These are phyloP conservation scores for Heritiera littoralis DNA, from an alignment of 345 rosid species.

Conservation along the genomic window DNA sequence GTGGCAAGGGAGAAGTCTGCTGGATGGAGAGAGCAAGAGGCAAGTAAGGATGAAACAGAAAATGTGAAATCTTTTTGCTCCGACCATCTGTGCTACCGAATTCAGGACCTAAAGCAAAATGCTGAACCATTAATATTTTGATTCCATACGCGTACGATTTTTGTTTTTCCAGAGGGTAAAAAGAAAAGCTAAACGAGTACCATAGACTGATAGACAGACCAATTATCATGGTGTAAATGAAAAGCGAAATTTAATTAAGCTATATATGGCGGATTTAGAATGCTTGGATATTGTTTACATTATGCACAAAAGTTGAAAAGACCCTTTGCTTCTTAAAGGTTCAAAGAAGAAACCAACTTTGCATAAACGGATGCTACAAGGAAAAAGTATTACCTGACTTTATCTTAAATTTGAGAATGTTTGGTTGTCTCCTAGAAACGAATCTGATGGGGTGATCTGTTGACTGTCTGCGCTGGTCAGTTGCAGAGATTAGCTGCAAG, in stretches of 20 bases:
- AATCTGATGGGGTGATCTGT: constrained; percentile 89
- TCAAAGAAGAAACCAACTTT: background rate
- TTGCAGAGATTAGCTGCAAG: constrained; percentile 79
- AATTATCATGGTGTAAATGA: background rate
- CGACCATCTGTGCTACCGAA: constrained; percentile 66
- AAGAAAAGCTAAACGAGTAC: background rate
- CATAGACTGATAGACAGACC: background rate
- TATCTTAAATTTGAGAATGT: constrained; percentile 73
- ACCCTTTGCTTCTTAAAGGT: background rate
- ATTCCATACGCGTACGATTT: background rate
- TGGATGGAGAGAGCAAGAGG: constrained; percentile 89
- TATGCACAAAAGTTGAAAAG: background rate
- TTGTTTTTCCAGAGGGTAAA: background rate
- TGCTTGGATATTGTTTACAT: background rate
- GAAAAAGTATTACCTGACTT: constrained; percentile 65
- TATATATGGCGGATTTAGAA: background rate
- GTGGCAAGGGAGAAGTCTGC: constrained; percentile 68
- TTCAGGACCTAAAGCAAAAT: constrained; percentile 75
- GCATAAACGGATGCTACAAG: background rate
- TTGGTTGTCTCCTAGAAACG: constrained; percentile 66
- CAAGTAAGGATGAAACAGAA: constrained; percentile 88
- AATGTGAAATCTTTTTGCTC: constrained; percentile 71
- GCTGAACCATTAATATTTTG: background rate
- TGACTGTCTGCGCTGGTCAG: constrained; percentile 69
- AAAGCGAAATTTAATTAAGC: background rate